Evolutionary conservation across 2,329 filamentous ascomycete species (phyloP), one percentile per base, ranked within the genome.

Genomic region (Clarireedia sp.): DNA sequence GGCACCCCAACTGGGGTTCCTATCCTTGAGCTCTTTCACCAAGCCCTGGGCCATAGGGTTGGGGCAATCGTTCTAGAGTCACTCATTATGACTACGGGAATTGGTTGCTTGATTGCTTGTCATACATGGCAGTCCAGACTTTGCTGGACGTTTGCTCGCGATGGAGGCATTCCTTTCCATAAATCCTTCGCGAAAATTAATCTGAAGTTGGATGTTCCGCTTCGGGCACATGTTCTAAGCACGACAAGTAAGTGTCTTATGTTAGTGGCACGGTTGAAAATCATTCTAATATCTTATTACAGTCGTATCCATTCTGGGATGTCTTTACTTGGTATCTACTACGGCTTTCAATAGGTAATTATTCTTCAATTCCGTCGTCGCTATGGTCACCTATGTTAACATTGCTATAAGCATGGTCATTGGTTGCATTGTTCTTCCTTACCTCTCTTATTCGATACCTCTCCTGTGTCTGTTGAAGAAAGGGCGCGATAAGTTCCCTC

Each of bases 401-500:
- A 41, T n/a, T 2, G 21, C 7, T 26, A 23, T 17, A 19, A 54
- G 52, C 14, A 54, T 54, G 52, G 40, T 54, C 3, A 54, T 50
- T 36, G 52, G 52, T 10, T 54, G 52, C 17, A 54, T 54, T 24
- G 52, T 50, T 10, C 52, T 54, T 14, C 52, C 52, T 4, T 54
- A 54, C 44, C 3, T 50, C 23, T 54, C 52, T 17, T 54, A 54
- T 17, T 43, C 45, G 7, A 50, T 54, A 3, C 52, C 52, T 9
- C 45, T 54, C 10, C 48, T 69, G 2, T 72, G 71, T 0, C 71
- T 75, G 16, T 63, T 70, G 21, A 57, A 63, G 16, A 66, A 64
- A 26, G 69, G 68, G 2, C 63, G 69, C 12, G 80, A 75, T 51
- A 83, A 81, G 73, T 71, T 90, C 8, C 82, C 83, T 0, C 74